Percentiles rank a stretch among this genome's conserved stretches.
phyloP scores from a whole-genome alignment of 176 grass and related monocot species.

The Bonia amplexicaulis region DNA sequence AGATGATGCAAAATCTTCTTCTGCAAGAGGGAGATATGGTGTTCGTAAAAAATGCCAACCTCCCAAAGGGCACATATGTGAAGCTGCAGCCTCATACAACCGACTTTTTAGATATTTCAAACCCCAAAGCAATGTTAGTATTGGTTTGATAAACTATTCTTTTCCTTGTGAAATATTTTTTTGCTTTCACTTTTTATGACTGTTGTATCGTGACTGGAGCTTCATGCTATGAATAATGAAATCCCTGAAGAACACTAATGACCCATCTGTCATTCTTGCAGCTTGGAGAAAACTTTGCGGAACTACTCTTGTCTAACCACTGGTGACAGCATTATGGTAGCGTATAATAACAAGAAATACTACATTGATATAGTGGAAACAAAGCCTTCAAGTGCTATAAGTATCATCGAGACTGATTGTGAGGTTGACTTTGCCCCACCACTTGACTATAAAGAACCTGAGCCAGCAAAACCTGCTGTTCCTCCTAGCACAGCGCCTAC shows the following conservation, averaged over 20 bases:
- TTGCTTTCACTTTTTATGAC: not conserved
- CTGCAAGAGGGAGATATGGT: conserved; percentile 95
- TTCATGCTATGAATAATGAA: not conserved
- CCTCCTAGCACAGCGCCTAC: conserved; percentile 25
- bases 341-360: conserved; percentile 97
- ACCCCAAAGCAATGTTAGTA: conserved; percentile 97
- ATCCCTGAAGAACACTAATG: conserved; percentile 15
- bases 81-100: conserved; percentile 98
- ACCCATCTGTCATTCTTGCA: conserved; percentile 34
- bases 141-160: conserved; percentile 22
- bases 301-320: conserved; percentile 96
- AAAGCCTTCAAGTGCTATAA: conserved; percentile 86
- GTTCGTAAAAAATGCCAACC: conserved; percentile 83
- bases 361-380: conserved; percentile 99
- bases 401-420: conserved; percentile 97
- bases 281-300: conserved; percentile 91
- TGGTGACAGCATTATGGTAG: conserved; percentile 98
- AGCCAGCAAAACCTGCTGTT: conserved; percentile 46
- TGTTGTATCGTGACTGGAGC: not conserved
- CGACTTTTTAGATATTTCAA: conserved; percentile 93
- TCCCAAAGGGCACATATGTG: conserved; percentile 97
- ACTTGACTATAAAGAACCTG: conserved; percentile 89
- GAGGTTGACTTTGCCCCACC: conserved; percentile 99
- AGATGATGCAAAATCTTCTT: conserved; percentile 99
- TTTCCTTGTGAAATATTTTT: not conserved